Conservation (phyloP, 805 yeast species). For the Candida boidinii region DNA sequence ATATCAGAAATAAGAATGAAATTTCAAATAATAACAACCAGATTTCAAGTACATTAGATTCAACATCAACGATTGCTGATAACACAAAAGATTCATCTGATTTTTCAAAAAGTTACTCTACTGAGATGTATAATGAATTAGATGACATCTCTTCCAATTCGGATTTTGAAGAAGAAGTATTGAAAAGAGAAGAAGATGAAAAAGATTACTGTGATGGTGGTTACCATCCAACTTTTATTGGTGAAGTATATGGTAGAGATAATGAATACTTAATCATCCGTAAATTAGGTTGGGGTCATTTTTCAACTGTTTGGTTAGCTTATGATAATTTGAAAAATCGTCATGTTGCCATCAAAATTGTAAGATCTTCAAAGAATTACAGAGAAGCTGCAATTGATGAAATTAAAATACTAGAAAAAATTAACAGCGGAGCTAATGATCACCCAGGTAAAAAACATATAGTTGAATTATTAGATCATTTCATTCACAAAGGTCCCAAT, state of each 20-base stretch:
- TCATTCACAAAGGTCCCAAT: conserved; percentile 49
- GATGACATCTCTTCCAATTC: conserved; percentile 18
- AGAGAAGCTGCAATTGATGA: conserved; percentile 62
- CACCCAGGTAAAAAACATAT: conserved; percentile 47
- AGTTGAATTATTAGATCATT: conserved; percentile 46
- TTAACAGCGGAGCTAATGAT: conserved; percentile 19
- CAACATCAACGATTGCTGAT: too few species aligned
- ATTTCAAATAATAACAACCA: too few species aligned
- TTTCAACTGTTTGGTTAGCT: conserved; percentile 66
- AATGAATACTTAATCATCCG: conserved; percentile 40
- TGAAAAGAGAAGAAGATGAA: conserved; percentile 38
- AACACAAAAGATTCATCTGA: too few species aligned
- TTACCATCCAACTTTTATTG: conserved; percentile 52
- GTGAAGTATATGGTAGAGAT: conserved; percentile 41
- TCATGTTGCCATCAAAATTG: conserved; percentile 58
- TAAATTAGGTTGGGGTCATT: conserved; percentile 67
- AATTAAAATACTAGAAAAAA: conserved; percentile 36
- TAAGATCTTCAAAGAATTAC: conserved; percentile 43
- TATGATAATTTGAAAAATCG: conserved; percentile 25
- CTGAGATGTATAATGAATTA: too few species aligned
- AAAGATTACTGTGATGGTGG: conserved; percentile 53
- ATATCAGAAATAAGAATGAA: too few species aligned
- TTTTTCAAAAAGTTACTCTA: too few species aligned
- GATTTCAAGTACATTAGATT: too few species aligned
- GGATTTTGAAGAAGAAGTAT: conserved; percentile 16